These are phyloP conservation scores for Argentina anserina DNA, from an alignment of 306 rosid species.

Conservation along the genomic window DNA sequence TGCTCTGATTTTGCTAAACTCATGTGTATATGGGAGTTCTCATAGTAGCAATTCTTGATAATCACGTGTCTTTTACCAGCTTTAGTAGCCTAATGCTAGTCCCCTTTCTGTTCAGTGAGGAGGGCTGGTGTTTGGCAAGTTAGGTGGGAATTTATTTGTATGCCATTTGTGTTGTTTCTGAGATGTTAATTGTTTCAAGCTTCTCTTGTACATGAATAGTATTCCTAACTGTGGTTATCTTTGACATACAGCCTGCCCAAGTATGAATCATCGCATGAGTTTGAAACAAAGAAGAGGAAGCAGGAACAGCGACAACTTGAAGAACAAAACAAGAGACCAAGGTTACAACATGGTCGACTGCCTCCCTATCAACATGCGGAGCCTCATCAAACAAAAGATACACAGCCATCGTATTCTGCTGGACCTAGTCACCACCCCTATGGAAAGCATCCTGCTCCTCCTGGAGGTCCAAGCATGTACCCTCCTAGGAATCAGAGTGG, in stretches of 20 bases:
- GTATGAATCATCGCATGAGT: constrained; percentile 69
- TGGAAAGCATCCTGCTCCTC: constrained; percentile 47
- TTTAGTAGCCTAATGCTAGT: not conserved
- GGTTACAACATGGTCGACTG: constrained; percentile 45
- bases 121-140: not conserved
- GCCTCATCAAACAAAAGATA: constrained; percentile 35
- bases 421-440: constrained; percentile 53
- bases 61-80: not conserved
- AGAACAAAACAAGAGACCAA: constrained; percentile 57
- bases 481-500: constrained; percentile 51
- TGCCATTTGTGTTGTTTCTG: not conserved
- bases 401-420: constrained; percentile 42
- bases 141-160: not conserved
- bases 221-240: constrained; percentile 5
- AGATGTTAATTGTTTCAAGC: not conserved
- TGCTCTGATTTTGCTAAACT: not conserved
- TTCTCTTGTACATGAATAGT: not conserved
- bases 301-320: constrained; percentile 67
- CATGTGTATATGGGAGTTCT: not conserved
- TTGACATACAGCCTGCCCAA: constrained; percentile 52
- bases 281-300: constrained; percentile 66
- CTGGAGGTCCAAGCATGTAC: constrained; percentile 51
- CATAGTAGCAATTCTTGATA: not conserved
- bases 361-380: constrained; percentile 52
- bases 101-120: not conserved